Percentiles rank a stretch among this genome's conserved stretches.
Evolutionary conservation across 768 basidiomycete genomes (phyloP).

Genomic region (Tephrocybe rancida): DNA sequence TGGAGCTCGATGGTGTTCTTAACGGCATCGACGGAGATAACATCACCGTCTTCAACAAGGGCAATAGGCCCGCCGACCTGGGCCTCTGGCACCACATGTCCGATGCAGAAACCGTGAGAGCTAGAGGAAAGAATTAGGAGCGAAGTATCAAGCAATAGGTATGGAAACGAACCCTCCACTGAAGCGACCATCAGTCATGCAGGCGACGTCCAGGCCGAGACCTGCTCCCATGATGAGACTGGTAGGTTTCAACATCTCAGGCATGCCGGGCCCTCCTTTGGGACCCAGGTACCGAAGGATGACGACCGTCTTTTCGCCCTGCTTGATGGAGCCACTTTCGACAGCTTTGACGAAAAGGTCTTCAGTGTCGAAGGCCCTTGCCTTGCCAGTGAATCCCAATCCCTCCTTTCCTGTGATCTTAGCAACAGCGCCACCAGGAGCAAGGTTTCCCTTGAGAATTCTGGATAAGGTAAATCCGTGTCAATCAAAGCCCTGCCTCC

Average conservation of each 20-base stretch:
- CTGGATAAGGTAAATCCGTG: conserved; percentile 40
- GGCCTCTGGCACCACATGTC: conserved; percentile 96
- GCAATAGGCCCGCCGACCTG: conserved; percentile 94
- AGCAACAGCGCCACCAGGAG: conserved; percentile 93
- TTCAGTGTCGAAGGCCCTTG: conserved; percentile 91
- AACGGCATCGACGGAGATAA: conserved; percentile 86
- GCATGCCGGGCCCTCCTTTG: conserved; percentile 98
- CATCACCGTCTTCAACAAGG: conserved; percentile 85
- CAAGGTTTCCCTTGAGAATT: conserved; percentile 89
- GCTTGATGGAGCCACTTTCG: conserved; percentile 84
- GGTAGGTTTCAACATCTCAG: conserved; percentile 99
- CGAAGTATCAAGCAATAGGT: conserved; percentile 16
- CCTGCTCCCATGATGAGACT: conserved; percentile 99
- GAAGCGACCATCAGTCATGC: conserved; percentile 97
- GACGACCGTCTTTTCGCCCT: conserved; percentile 96
- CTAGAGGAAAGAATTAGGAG: conserved; percentile 40
- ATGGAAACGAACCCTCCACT: conserved; percentile 82
- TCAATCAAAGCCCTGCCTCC: conserved; percentile 9
- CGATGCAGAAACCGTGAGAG: conserved; percentile 95
- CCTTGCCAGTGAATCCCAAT: conserved; percentile 85
- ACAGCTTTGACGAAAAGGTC: conserved; percentile 87
- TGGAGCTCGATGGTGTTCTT: conserved; percentile 81
- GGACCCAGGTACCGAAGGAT: conserved; percentile 96
- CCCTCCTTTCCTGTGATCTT: conserved; percentile 98
- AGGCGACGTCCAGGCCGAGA: conserved; percentile 93